These are phyloP conservation scores for Candida tammaniensis DNA, from an alignment of 805 yeast genomes.

Conservation along the genomic window DNA sequence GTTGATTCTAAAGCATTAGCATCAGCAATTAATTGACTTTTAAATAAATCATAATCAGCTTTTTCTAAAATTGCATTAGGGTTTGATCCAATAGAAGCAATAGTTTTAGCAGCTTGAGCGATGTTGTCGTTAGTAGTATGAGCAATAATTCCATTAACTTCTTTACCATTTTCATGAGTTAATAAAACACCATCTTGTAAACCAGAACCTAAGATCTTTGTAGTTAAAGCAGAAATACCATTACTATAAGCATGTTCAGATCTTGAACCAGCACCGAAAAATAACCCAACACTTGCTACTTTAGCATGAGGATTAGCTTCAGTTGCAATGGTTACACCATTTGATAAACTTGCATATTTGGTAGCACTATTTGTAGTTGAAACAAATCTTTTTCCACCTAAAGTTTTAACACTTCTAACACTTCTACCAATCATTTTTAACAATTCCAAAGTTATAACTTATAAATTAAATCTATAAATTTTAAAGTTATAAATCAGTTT, in stretches of 20 bases:
- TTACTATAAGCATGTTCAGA: slow-evolving; percentile 78
- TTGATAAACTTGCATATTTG: slow-evolving; percentile 66
- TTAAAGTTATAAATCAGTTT: too few relatives aligned
- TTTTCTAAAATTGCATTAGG: slow-evolving; percentile 38
- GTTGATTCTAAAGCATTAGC: slow-evolving; percentile 55
- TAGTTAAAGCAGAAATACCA: slow-evolving; percentile 70
- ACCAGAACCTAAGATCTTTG: slow-evolving; percentile 46
- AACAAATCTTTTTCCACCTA: slow-evolving; percentile 52
- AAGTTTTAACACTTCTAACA: slow-evolving; percentile 21
- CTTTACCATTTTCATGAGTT: slow-evolving; percentile 55
- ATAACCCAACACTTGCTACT: slow-evolving; percentile 66
- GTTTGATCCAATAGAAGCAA: slow-evolving; percentile 44
- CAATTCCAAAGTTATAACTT: too few relatives aligned
- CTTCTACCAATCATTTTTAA: slow-evolving; percentile 45
- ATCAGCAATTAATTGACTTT: slow-evolving; percentile 43
- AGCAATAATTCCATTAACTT: slow-evolving; percentile 61
- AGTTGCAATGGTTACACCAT: slow-evolving; percentile 73
- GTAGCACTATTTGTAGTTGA: slow-evolving; percentile 59
- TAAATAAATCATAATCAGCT: slow-evolving; percentile 46
- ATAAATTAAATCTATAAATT: too few relatives aligned
- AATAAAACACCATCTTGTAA: slow-evolving; percentile 55
- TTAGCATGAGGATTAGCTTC: slow-evolving; percentile 56
- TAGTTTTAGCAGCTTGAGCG: slow-evolving; percentile 49
- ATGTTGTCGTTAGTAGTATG: slow-evolving; percentile 51
- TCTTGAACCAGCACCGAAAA: slow-evolving; percentile 74